These are phyloP conservation scores for Diaporthe eres DNA, from an alignment of 2,329 filamentous ascomycete genomes.

Conservation along the genomic window DNA sequence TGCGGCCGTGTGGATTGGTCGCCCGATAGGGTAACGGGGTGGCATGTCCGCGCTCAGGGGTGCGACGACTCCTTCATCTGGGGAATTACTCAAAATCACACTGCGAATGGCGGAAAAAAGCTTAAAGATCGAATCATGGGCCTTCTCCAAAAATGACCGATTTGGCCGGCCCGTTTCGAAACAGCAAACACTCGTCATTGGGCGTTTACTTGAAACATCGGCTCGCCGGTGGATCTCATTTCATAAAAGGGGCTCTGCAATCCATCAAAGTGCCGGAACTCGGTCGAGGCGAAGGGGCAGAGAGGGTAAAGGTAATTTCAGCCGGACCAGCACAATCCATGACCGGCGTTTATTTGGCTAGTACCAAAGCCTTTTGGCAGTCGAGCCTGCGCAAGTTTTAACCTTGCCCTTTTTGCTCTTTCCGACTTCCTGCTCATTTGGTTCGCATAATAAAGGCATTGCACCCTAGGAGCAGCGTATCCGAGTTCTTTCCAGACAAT, in stretches of 20 bases:
- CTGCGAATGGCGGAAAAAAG: conserved; percentile 31
- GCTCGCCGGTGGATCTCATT: conserved; percentile 28
- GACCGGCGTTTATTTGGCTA: neutral
- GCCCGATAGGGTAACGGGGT: conserved; percentile 12
- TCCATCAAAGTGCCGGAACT: conserved; percentile 11
- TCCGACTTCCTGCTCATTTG: no score
- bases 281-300: neutral
- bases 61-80: conserved; percentile 17
- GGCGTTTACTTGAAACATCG: conserved; percentile 36
- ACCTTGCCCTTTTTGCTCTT: neutral
- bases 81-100: conserved; percentile 26
- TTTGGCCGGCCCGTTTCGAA: neutral
- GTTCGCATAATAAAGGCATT: neutral
- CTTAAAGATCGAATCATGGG: conserved; percentile 20
- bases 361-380: neutral
- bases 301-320: neutral
- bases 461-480: neutral
- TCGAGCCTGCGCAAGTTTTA: neutral
- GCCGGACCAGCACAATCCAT: neutral
- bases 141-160: conserved; percentile 7
- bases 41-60: conserved; percentile 24
- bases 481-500: neutral
- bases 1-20: conserved; percentile 3
- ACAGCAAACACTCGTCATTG: conserved; percentile 20
- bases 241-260: conserved; percentile 22